Conservation (phyloP, 129 eudicot genomes). For the Lonicera japonica region DNA sequence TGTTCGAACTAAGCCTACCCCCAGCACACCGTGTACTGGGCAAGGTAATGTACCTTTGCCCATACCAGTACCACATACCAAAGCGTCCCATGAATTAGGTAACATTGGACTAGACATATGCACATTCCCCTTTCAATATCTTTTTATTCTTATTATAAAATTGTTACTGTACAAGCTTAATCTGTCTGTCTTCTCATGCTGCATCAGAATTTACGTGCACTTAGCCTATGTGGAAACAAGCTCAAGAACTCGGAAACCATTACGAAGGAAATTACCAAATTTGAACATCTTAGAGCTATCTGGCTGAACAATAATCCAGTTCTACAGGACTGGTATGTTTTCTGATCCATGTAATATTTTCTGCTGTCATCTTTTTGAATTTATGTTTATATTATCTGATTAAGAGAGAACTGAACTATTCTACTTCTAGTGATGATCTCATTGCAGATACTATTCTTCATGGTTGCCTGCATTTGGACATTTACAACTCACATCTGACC, state of each 20-base stretch:
- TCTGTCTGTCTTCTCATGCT: slow-evolving; percentile 2
- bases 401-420: slow-evolving; percentile 22
- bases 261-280: slow-evolving; percentile 40
- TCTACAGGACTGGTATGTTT: slow-evolving; percentile 43
- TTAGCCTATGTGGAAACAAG: slow-evolving; percentile 76
- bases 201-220: slow-evolving; percentile 66
- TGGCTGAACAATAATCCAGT: slow-evolving; percentile 91
- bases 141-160: background rate
- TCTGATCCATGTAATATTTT: slow-evolving; percentile 3
- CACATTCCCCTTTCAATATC: background rate
- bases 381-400: background rate
- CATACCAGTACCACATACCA: no score
- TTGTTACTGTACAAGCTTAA: background rate
- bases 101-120: no score
- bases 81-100: no score
- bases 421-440: slow-evolving; percentile 40
- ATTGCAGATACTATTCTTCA: slow-evolving; percentile 44
- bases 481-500: slow-evolving; percentile 74
- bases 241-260: slow-evolving; percentile 44
- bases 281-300: slow-evolving; percentile 73
- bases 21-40: no score
- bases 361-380: background rate
- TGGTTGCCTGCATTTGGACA: slow-evolving; percentile 60
- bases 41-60: no score
- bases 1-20: no score